Conservation (phyloP, 2,329 filamentous ascomycete species). For the Cadophora sp. region DNA sequence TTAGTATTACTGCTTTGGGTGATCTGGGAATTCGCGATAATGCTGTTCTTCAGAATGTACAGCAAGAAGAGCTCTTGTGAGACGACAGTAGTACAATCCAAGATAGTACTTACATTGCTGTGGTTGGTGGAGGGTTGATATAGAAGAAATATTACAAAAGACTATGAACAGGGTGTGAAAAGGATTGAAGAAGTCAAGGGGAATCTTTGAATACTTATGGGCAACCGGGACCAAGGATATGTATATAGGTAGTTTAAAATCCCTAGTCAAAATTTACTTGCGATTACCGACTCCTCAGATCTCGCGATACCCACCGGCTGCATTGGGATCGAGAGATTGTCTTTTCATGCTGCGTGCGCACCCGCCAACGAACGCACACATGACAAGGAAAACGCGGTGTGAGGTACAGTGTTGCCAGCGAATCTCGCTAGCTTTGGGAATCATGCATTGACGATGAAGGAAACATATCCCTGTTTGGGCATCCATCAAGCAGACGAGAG, state of each 20-base stretch:
- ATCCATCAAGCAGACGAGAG: constrained; percentile 13
- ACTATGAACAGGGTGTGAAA: constrained; percentile 1
- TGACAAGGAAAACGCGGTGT: constrained; percentile 16
- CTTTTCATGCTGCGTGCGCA: constrained; percentile 16
- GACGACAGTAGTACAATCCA: background rate
- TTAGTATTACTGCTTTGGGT: background rate
- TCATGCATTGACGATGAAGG: constrained; percentile 27
- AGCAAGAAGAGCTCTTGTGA: background rate
- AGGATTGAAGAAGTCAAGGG: background rate
- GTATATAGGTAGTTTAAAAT: background rate
- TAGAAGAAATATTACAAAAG: background rate
- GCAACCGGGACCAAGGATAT: no score
- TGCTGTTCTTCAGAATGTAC: background rate
- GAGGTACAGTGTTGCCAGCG: constrained; percentile 14
- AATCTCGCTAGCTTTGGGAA: constrained; percentile 17
- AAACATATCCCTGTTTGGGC: constrained; percentile 25
- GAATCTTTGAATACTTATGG: constrained; percentile 17
- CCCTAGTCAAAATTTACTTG: background rate
- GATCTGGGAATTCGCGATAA: background rate
- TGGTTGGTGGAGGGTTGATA: background rate
- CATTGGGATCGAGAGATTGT: constrained; percentile 14
- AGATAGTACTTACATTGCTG: constrained; percentile 2
- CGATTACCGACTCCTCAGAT: background rate
- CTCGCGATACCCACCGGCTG: background rate
- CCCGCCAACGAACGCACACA: constrained; percentile 17